A percentile compares a stretch with the other conserved stretches of the same genome.
Conservation (phyloP, 139 green algal species). For the Zygnema cylindricum region DNA sequence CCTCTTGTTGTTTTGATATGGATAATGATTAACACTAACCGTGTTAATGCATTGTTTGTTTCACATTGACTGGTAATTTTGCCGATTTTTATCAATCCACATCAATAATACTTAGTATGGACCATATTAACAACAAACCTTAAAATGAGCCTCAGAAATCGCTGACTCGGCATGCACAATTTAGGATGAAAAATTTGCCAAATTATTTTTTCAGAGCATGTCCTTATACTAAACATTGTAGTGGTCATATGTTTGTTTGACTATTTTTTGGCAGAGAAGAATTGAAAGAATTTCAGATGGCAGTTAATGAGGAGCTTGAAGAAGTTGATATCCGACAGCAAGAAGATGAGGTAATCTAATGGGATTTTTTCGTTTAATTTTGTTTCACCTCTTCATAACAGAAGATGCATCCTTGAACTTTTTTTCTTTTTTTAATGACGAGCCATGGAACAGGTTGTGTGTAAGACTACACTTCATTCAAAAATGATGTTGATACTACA, state of each 20-base stretch:
- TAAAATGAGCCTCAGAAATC: too few species aligned
- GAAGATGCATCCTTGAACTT: not conserved
- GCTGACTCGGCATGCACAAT: too few species aligned
- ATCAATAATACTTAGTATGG: too few species aligned
- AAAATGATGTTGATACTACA: not conserved
- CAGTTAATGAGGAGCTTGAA: conserved; percentile 3
- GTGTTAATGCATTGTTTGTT: too few species aligned
- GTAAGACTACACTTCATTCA: not conserved
- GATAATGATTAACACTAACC: too few species aligned
- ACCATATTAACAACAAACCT: too few species aligned
- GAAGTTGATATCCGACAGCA: conserved; percentile 10
- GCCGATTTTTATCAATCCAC: too few species aligned
- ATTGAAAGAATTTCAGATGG: conserved; percentile 24
- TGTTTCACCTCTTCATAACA: not conserved
- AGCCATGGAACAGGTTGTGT: not conserved
- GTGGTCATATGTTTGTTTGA: not conserved
- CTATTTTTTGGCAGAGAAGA: not conserved
- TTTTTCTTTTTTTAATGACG: not conserved
- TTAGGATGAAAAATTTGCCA: too few species aligned
- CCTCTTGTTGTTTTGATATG: too few species aligned
- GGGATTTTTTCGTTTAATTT: not conserved
- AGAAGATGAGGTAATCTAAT: conserved; percentile 5
- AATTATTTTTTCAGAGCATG: too few species aligned
- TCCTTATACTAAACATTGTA: too few species aligned
- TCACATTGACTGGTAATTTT: too few species aligned